phyloP scores from a whole-genome alignment of 352 stramenopile genomes.

The Phytophthora uliginosa region DNA sequence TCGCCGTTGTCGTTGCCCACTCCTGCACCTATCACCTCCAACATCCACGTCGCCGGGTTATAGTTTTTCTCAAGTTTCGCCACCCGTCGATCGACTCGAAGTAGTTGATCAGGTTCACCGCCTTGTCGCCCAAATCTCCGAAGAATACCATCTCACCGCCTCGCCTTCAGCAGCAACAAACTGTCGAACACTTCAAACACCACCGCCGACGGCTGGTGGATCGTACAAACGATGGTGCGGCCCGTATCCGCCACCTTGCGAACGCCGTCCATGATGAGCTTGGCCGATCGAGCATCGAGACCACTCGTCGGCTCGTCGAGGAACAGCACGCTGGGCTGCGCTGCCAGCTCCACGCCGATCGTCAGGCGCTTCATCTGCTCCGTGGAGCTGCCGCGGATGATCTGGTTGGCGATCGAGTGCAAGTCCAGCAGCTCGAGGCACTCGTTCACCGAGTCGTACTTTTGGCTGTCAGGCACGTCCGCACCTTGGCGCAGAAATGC shows the following conservation, averaged over 20 bases:
- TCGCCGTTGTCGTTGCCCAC: constrained; percentile 24
- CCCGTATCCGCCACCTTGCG: constrained; percentile 21
- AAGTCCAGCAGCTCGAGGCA: constrained; percentile 40
- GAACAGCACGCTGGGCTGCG: constrained; percentile 80
- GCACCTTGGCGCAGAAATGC: constrained; percentile 68
- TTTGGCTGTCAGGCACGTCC: constrained; percentile 17
- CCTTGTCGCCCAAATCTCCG: constrained; percentile 41
- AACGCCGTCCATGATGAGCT: constrained; percentile 11
- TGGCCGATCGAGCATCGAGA: constrained; percentile 60
- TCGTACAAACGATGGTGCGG: constrained; percentile 28
- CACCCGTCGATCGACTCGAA: constrained; percentile 67
- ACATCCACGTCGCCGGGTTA: constrained; percentile 40
- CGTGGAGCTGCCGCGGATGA: constrained; percentile 36
- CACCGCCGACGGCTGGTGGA: constrained; percentile 19
- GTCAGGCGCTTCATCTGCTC: constrained; percentile 58
- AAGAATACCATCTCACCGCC: constrained; percentile 28
- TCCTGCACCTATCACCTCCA: constrained; percentile 40
- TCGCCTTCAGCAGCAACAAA: constrained; percentile 20
- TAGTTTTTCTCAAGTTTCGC: constrained; percentile 55
- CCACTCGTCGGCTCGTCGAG: constrained; percentile 69
- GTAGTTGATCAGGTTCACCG: constrained; percentile 58
- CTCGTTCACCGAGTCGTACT: constrained; percentile 34
- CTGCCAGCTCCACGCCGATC: constrained; percentile 72
- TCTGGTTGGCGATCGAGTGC: constrained; percentile 24
- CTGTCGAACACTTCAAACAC: constrained; percentile 26